A percentile compares a stretch with the other conserved stretches of the same genome.
These are phyloP conservation scores for Colletotrichum lentis DNA, from an alignment of 2,329 filamentous ascomycete species.

Conservation along the genomic window DNA sequence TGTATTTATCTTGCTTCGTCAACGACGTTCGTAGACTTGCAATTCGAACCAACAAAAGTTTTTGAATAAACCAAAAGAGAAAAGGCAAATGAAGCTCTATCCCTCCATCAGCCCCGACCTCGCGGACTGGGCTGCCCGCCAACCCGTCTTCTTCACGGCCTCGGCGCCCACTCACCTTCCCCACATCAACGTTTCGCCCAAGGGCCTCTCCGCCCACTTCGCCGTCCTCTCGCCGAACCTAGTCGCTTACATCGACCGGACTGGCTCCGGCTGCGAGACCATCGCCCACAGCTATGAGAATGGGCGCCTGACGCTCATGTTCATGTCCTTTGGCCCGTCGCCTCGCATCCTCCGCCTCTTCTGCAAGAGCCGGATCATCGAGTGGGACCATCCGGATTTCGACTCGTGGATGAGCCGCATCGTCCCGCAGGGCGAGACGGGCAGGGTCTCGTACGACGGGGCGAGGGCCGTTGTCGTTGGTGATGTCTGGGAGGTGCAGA, in stretches of 20 bases:
- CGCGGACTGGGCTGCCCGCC: conserved; percentile 68
- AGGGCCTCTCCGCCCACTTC: conserved; percentile 72
- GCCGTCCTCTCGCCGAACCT: conserved; percentile 65
- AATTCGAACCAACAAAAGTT: background rate
- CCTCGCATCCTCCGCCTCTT: conserved; percentile 73
- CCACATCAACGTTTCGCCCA: conserved; percentile 81
- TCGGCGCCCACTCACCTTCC: conserved; percentile 72
- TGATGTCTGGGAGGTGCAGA: conserved; percentile 72
- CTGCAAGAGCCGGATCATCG: conserved; percentile 66
- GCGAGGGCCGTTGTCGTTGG: conserved; percentile 68
- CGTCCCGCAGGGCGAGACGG: conserved; percentile 45
- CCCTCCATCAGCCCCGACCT: conserved; percentile 63
- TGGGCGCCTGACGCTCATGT: conserved; percentile 77
- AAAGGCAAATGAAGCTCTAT: conserved; percentile 65
- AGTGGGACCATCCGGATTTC: conserved; percentile 64
- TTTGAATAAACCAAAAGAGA: background rate
- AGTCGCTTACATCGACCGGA: conserved; percentile 77
- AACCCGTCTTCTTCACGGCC: conserved; percentile 79
- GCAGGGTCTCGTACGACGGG: conserved; percentile 51
- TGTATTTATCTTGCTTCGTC: background rate
- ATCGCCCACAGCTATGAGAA: conserved; percentile 81
- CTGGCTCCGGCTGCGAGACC: conserved; percentile 79
- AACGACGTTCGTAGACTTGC: background rate
- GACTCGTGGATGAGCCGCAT: conserved; percentile 55
- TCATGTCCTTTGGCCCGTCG: conserved; percentile 68